These are phyloP conservation scores for Phoma sp. DNA, from an alignment of 2,329 filamentous ascomycete species.

Conservation along the genomic window DNA sequence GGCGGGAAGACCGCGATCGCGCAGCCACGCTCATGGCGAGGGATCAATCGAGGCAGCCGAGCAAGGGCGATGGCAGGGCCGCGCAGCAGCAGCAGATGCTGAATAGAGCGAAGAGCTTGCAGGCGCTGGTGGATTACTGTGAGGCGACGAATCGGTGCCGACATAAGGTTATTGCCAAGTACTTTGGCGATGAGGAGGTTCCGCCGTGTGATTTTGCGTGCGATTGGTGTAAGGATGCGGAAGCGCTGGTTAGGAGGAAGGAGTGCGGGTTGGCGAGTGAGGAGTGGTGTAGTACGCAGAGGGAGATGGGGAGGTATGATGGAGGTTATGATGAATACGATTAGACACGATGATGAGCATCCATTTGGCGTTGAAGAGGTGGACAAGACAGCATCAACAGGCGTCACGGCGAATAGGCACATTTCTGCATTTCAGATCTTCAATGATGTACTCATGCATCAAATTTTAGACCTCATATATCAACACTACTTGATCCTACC, in stretches of 20 bases:
- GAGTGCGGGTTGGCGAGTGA: constrained; percentile 55
- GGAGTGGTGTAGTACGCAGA: constrained; percentile 59
- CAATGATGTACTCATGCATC: not conserved
- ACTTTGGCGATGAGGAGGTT: constrained; percentile 46
- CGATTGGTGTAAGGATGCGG: constrained; percentile 58
- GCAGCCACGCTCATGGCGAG: constrained; percentile 63
- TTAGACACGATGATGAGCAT: constrained; percentile 20
- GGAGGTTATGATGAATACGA: constrained; percentile 45
- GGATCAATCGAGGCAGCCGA: constrained; percentile 59
- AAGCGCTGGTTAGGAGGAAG: constrained; percentile 52
- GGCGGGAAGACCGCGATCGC: constrained; percentile 82
- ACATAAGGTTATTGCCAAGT: constrained; percentile 59
- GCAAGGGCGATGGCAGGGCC: constrained; percentile 42
- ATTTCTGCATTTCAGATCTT: not conserved
- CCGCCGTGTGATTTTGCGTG: constrained; percentile 57
- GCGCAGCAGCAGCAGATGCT: constrained; percentile 48
- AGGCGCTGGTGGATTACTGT: constrained; percentile 77
- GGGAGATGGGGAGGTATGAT: constrained; percentile 53
- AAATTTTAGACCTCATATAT: not conserved
- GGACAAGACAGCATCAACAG: not conserved
- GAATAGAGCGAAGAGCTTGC: constrained; percentile 54
- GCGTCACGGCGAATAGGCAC: not conserved
- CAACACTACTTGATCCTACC: not conserved
- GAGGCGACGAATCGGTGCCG: constrained; percentile 77
- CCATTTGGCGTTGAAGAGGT: too few species aligned